Evolutionary conservation across 2,329 filamentous ascomycete genomes (phyloP).

Genomic region (Fusarium veterinarium): DNA sequence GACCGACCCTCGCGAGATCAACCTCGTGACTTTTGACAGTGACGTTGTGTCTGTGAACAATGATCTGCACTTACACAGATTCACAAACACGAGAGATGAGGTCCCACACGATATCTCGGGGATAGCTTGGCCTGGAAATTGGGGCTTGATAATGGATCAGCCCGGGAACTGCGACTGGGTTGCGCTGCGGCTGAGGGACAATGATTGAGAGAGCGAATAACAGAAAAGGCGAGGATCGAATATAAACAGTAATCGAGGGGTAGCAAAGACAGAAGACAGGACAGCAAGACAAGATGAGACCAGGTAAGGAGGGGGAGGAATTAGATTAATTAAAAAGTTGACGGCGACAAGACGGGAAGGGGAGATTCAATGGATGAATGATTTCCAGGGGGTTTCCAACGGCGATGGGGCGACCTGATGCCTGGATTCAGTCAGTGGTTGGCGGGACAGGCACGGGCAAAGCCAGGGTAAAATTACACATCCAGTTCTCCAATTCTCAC

Average conservation of each 20-base stretch:
- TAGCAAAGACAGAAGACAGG: conserved; percentile 15
- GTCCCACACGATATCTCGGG: conserved; percentile 33
- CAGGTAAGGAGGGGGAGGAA: conserved; percentile 22
- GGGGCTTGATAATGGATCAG: conserved; percentile 6
- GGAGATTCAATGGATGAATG: conserved; percentile 43
- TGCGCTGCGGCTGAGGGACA: background rate
- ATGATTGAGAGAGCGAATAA: conserved; percentile 1
- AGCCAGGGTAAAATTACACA: conserved; percentile 46
- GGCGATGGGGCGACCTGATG: conserved; percentile 40
- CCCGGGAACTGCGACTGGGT: background rate
- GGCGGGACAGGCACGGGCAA: conserved; percentile 35
- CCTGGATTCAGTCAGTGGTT: conserved; percentile 39
- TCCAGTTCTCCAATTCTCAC: conserved; percentile 20
- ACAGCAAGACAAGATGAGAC: conserved; percentile 1
- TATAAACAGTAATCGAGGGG: conserved; percentile 16
- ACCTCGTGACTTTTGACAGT: conserved; percentile 24
- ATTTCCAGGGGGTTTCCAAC: conserved; percentile 42
- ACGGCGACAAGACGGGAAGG: conserved; percentile 31
- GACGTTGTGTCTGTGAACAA: conserved; percentile 26
- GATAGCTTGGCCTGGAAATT: conserved; percentile 20
- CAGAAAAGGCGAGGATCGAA: conserved; percentile 1
- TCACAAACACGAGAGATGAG: conserved; percentile 31
- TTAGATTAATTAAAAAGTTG: conserved; percentile 33
- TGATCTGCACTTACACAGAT: conserved; percentile 41
- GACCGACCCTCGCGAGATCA: conserved; percentile 18